Evolutionary conservation across 371 early-diverging fungal genomes (phyloP), one percentile per base, ranked within the genome.

Genomic region (Apophysomyces sp.): DNA sequence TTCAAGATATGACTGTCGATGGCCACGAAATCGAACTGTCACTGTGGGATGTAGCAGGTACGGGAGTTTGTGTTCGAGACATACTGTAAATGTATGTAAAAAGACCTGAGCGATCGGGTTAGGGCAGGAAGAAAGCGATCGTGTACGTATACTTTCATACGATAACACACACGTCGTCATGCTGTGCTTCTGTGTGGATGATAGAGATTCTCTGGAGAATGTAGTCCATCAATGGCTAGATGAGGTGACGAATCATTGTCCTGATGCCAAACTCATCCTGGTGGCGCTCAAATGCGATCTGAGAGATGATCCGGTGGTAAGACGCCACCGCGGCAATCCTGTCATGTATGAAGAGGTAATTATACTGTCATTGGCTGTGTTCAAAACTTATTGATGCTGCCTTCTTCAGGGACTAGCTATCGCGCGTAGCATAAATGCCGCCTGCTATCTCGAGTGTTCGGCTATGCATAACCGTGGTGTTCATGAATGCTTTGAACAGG

Each of bases 111-210:
- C 3, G 3, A 16, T 21, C 16, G n/a, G 21, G 2, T 7, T 21
- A 18, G 21, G 49, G 3, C 21, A 44, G 11, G 21, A 4, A 3
- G 18, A 16, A 21, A 21, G 8, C 7, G 21, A 44, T 9, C 8
- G 21, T 9, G 7, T 21, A 5, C 49, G n/a, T 9, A 21, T 21
- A 21, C 18, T 21, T 16, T 44, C 8, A 12, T 79, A 81, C 34
- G 67, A 73, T 16, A 71, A 74, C 55, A 60, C 74, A 18, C 63
- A 79, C 40, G 68, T 81, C 6, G 61, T 81, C 15, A 58, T 79
- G 62, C 62, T 79, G n/a, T 79, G 80, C 44, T 81, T 74, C 56
- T 44, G 78, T n/a, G 63, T 79, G 13, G 80, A 80, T 40, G 53
- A 62, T 27, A 79, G 78, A 36, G 68, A 69, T 56, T 62, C 69